These are phyloP conservation scores for Alternaria brassicicola DNA, from an alignment of 2,329 filamentous ascomycete species.

Conservation along the genomic window DNA sequence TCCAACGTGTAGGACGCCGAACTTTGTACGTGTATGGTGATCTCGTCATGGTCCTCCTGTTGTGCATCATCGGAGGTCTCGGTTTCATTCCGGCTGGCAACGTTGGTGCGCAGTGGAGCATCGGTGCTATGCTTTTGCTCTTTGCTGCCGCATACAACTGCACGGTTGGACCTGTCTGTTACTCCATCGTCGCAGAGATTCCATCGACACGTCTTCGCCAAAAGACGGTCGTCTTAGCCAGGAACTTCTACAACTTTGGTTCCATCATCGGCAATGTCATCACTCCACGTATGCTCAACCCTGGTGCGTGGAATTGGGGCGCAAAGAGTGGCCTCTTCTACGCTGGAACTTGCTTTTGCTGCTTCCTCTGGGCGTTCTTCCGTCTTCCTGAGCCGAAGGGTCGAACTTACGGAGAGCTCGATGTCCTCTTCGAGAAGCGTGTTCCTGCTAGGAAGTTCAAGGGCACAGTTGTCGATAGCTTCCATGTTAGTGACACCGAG, in stretches of 20 bases:
- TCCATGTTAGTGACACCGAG: conserved; percentile 24
- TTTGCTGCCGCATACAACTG: conserved; percentile 77
- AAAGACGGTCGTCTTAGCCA: conserved; percentile 86
- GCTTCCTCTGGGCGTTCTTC: conserved; percentile 80
- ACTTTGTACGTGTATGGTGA: conserved; percentile 73
- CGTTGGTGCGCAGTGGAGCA: conserved; percentile 55
- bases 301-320: conserved; percentile 63
- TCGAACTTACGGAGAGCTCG: conserved; percentile 82
- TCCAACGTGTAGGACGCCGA: conserved; percentile 77
- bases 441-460: conserved; percentile 42
- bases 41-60: conserved; percentile 64
- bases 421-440: conserved; percentile 74
- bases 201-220: conserved; percentile 84
- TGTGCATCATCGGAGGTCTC: conserved; percentile 81
- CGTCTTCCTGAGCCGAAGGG: conserved; percentile 79
- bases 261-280: conserved; percentile 71
- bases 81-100: conserved; percentile 59
- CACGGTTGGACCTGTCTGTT: conserved; percentile 86
- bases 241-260: conserved; percentile 77
- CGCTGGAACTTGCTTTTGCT: conserved; percentile 77
- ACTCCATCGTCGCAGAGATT: conserved; percentile 84
- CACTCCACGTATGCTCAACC: conserved; percentile 47
- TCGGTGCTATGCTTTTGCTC: conserved; percentile 43
- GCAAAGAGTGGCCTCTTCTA: conserved; percentile 89
- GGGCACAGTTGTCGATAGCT: conserved; percentile 33